These are phyloP conservation scores for Cyclocybe aegerita DNA, from an alignment of 768 basidiomycete genomes.

Conservation along the genomic window DNA sequence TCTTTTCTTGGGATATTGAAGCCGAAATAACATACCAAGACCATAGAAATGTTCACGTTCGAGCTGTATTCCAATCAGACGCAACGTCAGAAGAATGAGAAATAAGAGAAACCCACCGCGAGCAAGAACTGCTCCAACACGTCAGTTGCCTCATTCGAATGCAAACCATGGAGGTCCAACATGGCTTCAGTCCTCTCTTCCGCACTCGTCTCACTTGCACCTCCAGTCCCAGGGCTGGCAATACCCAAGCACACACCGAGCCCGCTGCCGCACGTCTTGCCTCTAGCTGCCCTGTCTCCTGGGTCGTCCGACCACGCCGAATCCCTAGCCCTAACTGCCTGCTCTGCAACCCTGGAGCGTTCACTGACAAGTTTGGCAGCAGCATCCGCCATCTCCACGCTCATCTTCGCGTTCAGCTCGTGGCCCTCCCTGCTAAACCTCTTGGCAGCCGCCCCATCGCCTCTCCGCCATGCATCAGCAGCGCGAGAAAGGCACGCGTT, in stretches of 20 bases:
- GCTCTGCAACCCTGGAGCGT: constrained; percentile 71
- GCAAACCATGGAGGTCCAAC: constrained; percentile 91
- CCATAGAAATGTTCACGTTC: constrained; percentile 90
- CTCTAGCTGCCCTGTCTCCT: constrained; percentile 71
- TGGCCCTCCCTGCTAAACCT: constrained; percentile 93
- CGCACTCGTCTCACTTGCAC: constrained; percentile 52
- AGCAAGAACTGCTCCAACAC: constrained; percentile 88
- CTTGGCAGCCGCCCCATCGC: constrained; percentile 95
- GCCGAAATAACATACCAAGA: constrained; percentile 51
- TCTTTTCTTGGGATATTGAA: constrained; percentile 4
- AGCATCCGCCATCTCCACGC: constrained; percentile 79
- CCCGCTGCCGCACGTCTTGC: constrained; percentile 75
- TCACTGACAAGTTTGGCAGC: constrained; percentile 86
- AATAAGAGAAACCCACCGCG: constrained; percentile 55
- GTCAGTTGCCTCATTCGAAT: constrained; percentile 90
- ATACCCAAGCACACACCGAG: constrained; percentile 89
- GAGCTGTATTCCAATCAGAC: constrained; percentile 43
- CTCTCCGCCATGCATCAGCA: constrained; percentile 93
- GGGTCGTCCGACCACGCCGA: constrained; percentile 81
- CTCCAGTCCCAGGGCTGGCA: constrained; percentile 54
- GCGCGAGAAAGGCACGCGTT: constrained; percentile 94
- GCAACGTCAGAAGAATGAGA: background rate
- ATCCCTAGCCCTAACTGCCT: constrained; percentile 72
- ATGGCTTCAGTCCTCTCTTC: constrained; percentile 90
- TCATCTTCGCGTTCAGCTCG: constrained; percentile 91